phyloP scores from a whole-genome alignment of 2,329 filamentous ascomycete species.

The Elsinoe australis region DNA sequence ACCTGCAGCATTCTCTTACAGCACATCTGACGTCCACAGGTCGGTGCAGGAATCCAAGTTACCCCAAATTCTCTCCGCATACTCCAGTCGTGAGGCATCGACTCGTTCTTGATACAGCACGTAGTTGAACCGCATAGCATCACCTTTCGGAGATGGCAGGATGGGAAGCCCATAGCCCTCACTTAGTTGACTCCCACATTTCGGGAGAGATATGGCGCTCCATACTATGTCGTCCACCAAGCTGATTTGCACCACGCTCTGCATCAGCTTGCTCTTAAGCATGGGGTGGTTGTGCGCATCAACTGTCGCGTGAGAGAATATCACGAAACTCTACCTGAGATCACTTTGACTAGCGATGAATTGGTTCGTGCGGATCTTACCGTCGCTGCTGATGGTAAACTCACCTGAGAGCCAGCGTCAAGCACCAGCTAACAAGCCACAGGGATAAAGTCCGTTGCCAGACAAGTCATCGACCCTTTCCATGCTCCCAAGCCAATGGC shows the following conservation, averaged over 20 bases:
- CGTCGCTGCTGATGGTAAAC: slow-evolving; percentile 44
- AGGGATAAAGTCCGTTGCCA: not conserved
- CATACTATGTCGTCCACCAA: slow-evolving; percentile 53
- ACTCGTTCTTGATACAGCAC: slow-evolving; percentile 34
- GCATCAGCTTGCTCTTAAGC: slow-evolving; percentile 40
- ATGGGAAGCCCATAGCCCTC: slow-evolving; percentile 34
- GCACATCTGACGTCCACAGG: slow-evolving; percentile 27
- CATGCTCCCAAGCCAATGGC: not conserved
- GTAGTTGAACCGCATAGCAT: slow-evolving; percentile 42
- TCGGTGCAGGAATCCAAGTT: slow-evolving; percentile 48
- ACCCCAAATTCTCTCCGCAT: slow-evolving; percentile 44
- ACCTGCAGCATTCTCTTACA: not conserved
- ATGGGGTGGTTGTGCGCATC: slow-evolving; percentile 42
- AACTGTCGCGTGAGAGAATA: slow-evolving; percentile 40
- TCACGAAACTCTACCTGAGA: slow-evolving; percentile 22
- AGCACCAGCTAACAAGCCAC: not conserved
- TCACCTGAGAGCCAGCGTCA: not conserved
- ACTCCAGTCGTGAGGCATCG: slow-evolving; percentile 45
- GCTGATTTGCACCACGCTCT: slow-evolving; percentile 52
- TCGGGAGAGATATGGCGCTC: slow-evolving; percentile 47
- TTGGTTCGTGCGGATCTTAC: slow-evolving; percentile 38
- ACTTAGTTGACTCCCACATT: slow-evolving; percentile 29
- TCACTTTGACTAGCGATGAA: slow-evolving; percentile 34
- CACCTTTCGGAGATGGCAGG: slow-evolving; percentile 47
- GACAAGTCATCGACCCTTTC: not conserved